Base-by-base conservation (phyloP, 2,329 filamentous ascomycete genomes). In the Dactylellina drechsleri region DNA sequence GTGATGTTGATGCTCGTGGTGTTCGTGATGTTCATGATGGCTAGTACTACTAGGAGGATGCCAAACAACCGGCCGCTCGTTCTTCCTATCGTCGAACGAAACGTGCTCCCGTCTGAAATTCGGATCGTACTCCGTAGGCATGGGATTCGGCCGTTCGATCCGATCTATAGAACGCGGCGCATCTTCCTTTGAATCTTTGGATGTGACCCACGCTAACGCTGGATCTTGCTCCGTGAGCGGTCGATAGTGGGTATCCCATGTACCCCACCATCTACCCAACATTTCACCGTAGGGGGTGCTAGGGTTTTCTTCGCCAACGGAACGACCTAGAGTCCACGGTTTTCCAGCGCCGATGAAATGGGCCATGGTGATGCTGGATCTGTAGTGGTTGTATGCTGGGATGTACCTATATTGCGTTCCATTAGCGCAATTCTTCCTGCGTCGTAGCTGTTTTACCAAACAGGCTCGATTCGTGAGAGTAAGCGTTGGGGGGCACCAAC, bases 281-380 rank as follows among this genome's bases (percentile, higher is more conserved):
- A 98, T 90, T 82, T 97, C 91, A 80, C 92, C 89, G 81, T 93
- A 96, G 0, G 91, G 89, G 1, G 86, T 86, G 54, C 84, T 83
- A 36, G 87, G 87, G 56, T 57, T 61, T 13, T 76, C 53, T 8
- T 68, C 50, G 40, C 84, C 83, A 7, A 85, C 83, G 56, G 86
- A 80, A 78, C 89, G 86, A 43, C 89, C 89, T 73, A 88, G 83
- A 20, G 86, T 86, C 95, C 95, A 99, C 0, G 95, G 95, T 84
- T 99, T 99, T 66, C 92, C 87, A 71, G 89, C 83, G 49, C 95
- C 95, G 79, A 99, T 98, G 82, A 97, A 99, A 83, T 99, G 95
- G 26, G 96, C 90, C 84, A 96, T 87, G 80, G 87, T 93, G 79
- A 99, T 96, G 79, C 88, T 91, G 56, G 91, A 91, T 83, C 96